Evolutionary conservation across 257 asterid species (phyloP).

Genomic region (Solanum ahanhuiri): DNA sequence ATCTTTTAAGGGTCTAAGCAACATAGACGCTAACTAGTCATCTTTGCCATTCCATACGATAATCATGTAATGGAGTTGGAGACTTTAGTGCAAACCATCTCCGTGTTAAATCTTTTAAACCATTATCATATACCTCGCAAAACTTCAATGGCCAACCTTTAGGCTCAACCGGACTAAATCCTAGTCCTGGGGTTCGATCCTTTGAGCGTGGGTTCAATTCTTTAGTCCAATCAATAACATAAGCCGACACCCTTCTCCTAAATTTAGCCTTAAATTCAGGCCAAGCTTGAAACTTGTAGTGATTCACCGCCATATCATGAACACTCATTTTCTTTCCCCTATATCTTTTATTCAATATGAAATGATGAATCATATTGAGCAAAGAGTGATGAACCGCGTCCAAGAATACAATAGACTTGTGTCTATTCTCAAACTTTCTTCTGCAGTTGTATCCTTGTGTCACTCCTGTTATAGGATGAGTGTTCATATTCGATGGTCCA

Average conservation of each 20-base stretch:
- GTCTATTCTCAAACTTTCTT: conserved; percentile 43
- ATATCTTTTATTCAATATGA: conserved; percentile 33
- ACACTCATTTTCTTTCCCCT: conserved; percentile 13
- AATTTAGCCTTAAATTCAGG: conserved; percentile 87
- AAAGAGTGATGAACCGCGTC: conserved; percentile 40
- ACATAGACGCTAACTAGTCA: not conserved
- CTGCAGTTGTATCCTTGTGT: conserved; percentile 73
- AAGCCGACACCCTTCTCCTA: conserved; percentile 79
- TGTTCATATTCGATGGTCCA: conserved; percentile 58
- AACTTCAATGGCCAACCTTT: conserved; percentile 54
- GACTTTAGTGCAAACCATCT: conserved; percentile 50
- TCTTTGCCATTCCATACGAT: conserved; percentile 52
- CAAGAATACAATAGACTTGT: conserved; percentile 51
- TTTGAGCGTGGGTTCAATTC: conserved; percentile 53
- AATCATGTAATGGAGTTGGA: conserved; percentile 6
- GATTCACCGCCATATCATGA: conserved; percentile 40
- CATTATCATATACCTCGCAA: conserved; percentile 53
- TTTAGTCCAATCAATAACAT: conserved; percentile 73
- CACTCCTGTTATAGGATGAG: conserved; percentile 57
- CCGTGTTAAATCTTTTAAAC: conserved; percentile 36
- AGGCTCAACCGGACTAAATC: conserved; percentile 53
- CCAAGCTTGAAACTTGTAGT: conserved; percentile 93
- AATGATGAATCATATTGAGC: conserved; percentile 66
- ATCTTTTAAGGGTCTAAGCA: not conserved
- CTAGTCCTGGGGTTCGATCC: conserved; percentile 79